A percentile compares a stretch with the other conserved stretches of the same genome.
These are phyloP conservation scores for Kluyveromyces sp. DNA, from an alignment of 1,139 yeast species.

Conservation along the genomic window DNA sequence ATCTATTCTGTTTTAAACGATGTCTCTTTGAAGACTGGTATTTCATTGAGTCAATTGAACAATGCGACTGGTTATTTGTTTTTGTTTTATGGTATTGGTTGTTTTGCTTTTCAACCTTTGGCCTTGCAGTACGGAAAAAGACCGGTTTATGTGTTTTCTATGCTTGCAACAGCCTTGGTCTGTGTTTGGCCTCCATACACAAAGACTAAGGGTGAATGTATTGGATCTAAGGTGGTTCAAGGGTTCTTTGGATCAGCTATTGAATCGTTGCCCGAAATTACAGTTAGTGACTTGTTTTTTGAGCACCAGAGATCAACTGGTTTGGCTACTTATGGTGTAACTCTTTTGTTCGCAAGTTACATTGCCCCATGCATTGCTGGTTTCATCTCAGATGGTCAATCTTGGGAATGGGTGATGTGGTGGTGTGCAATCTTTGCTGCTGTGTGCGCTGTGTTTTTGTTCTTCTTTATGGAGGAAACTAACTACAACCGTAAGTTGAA, in stretches of 20 bases:
- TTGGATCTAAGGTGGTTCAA: slow-evolving; percentile 32
- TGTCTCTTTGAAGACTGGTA: slow-evolving; percentile 35
- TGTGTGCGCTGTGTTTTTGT: slow-evolving; percentile 36
- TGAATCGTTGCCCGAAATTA: slow-evolving; percentile 47
- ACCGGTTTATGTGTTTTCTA: slow-evolving; percentile 39
- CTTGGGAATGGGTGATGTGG: slow-evolving; percentile 45
- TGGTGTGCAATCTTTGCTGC: slow-evolving; percentile 41
- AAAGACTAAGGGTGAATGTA: slow-evolving; percentile 33
- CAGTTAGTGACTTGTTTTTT: slow-evolving; percentile 43
- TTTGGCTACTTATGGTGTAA: slow-evolving; percentile 39
- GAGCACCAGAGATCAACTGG: slow-evolving; percentile 46
- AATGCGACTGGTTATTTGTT: slow-evolving; percentile 48
- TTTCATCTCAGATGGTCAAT: slow-evolving; percentile 38
- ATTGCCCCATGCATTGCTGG: slow-evolving; percentile 45
- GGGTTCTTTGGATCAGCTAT: slow-evolving; percentile 49
- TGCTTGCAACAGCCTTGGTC: slow-evolving; percentile 33
- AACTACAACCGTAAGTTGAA: slow-evolving; percentile 32
- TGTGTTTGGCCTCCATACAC: slow-evolving; percentile 40
- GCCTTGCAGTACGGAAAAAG: slow-evolving; percentile 49
- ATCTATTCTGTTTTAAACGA: slow-evolving; percentile 39
- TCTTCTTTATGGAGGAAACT: slow-evolving; percentile 42
- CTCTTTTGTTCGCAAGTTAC: slow-evolving; percentile 34
- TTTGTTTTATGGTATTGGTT: slow-evolving; percentile 38
- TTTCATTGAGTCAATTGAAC: slow-evolving; percentile 37
- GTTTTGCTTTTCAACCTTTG: slow-evolving; percentile 42